Evolutionary conservation across 129 eudicot genomes (phyloP), one percentile per base, ranked within the genome.

Genomic region (Oenanthe sinensis): DNA sequence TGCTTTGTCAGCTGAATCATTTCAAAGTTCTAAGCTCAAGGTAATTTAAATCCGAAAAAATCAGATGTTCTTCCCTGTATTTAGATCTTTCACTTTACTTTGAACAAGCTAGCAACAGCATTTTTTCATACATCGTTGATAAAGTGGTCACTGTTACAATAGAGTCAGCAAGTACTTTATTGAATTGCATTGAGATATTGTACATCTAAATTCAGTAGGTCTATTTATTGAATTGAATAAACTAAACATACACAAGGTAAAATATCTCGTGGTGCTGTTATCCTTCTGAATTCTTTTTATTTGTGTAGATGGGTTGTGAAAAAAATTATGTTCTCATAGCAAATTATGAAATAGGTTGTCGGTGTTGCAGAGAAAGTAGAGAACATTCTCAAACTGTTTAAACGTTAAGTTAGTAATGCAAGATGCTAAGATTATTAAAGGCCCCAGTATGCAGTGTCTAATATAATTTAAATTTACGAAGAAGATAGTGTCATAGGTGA

Each of bases 1-100:
- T 62, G 93, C 91, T 28, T 83, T 96, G 77, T 85, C 90, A 79
- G 86, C 91, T 49, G 99, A 90, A 82, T 88, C 93, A 79, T 85
- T 92, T 24, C 85, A 87, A 84, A 83, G 85, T 81, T 85, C 97
- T 70, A 89, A 85, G 84, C 89, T 96, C 83, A 84, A 87, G 96
- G 99, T 96, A 92, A 68, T 24, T 79, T 26, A 76, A 46, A 44
- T 85, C 45, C 47, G 15, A 39, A 16, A 24, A 40, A 5, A 24
- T 43, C 28, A n/a, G 5, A 7, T 22, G 20, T 43, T 7, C 36
- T n/a, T 42, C 20, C 44, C 8, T 20, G 37, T 72, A 11, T 72
- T 37, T 8, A 43, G 49, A 40, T 71, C 28, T 71, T 22, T 71
- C 6, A 6, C 24, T 17, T 40, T 71, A 40, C 40, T 22, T 28